These are phyloP conservation scores for Aspergillus sp. DNA, from an alignment of 2,329 filamentous ascomycete species.

Conservation along the genomic window DNA sequence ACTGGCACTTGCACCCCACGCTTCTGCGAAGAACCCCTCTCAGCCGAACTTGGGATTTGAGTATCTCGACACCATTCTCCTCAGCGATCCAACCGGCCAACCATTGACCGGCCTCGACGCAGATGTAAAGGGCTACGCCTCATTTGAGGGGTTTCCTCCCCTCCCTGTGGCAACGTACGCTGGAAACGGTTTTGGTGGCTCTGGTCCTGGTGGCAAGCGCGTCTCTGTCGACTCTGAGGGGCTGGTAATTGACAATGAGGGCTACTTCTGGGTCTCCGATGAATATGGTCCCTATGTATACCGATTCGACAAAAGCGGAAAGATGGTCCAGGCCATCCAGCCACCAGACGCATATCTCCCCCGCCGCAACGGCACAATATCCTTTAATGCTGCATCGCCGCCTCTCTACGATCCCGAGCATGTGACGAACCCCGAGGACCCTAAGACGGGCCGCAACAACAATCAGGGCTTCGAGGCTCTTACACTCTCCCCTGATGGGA, in stretches of 20 bases:
- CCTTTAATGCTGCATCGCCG: slow-evolving; percentile 65
- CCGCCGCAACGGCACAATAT: slow-evolving; percentile 58
- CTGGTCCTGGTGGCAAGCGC: slow-evolving; percentile 58
- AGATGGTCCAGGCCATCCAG: slow-evolving; percentile 62
- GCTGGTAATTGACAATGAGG: slow-evolving; percentile 59
- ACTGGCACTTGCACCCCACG: slow-evolving; percentile 54
- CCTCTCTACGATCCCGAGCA: slow-evolving; percentile 57
- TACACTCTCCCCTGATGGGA: slow-evolving; percentile 62
- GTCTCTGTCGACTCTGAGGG: slow-evolving; percentile 67
- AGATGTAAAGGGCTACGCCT: slow-evolving; percentile 53
- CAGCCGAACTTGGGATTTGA: slow-evolving; percentile 61
- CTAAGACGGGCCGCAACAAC: slow-evolving; percentile 64
- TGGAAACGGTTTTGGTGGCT: slow-evolving; percentile 67
- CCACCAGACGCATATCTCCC: slow-evolving; percentile 67
- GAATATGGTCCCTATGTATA: slow-evolving; percentile 73
- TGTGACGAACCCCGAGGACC: slow-evolving; percentile 55
- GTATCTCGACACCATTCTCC: slow-evolving; percentile 65
- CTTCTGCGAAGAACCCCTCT: slow-evolving; percentile 55
- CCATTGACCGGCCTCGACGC: slow-evolving; percentile 66
- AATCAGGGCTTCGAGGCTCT: slow-evolving; percentile 76
- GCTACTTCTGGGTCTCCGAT: slow-evolving; percentile 67
- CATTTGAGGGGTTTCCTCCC: slow-evolving; percentile 59
- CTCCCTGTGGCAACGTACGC: slow-evolving; percentile 64
- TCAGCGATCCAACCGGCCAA: slow-evolving; percentile 62
- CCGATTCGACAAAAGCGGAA: slow-evolving; percentile 59